Conservation (phyloP, 495 filamentous ascomycete genomes). For the Glarea lozoyensis region DNA sequence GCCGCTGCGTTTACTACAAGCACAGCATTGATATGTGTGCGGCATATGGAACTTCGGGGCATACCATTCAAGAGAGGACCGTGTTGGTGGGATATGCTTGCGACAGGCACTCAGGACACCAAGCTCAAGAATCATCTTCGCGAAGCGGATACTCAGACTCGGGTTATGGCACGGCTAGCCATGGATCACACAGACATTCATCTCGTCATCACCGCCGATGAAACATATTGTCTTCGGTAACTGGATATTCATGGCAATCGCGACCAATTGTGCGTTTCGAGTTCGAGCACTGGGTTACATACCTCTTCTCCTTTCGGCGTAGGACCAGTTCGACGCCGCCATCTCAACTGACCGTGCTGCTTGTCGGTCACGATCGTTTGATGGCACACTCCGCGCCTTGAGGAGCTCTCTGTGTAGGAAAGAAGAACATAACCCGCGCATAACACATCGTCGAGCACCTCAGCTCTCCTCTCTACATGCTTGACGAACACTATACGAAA, state of each 20-base stretch:
- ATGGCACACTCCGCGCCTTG: constrained; percentile 34
- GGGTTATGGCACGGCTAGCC: constrained; percentile 37
- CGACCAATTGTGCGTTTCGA: constrained; percentile 35
- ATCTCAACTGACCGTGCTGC: constrained; percentile 38
- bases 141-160: constrained; percentile 38
- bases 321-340: constrained; percentile 33
- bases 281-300: constrained; percentile 35
- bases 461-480: too few relatives aligned
- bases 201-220: constrained; percentile 31
- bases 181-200: constrained; percentile 35
- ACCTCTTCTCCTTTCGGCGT: constrained; percentile 41
- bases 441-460: too few relatives aligned
- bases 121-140: constrained; percentile 14
- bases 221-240: constrained; percentile 45
- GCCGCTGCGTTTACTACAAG: constrained; percentile 72
- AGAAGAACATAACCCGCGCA: constrained; percentile 5
- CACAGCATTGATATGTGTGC: constrained; percentile 70
- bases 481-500: constrained; percentile 7
- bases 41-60: constrained; percentile 61
- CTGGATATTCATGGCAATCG: constrained; percentile 37
- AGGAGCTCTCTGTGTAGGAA: not conserved
- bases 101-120: constrained; percentile 43
- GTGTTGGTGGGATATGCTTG: constrained; percentile 78
- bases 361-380: constrained; percentile 37
- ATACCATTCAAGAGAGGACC: constrained; percentile 60